These are phyloP conservation scores for Fusarium nisikadoi DNA, from an alignment of 2,329 filamentous ascomycete species.

Conservation along the genomic window DNA sequence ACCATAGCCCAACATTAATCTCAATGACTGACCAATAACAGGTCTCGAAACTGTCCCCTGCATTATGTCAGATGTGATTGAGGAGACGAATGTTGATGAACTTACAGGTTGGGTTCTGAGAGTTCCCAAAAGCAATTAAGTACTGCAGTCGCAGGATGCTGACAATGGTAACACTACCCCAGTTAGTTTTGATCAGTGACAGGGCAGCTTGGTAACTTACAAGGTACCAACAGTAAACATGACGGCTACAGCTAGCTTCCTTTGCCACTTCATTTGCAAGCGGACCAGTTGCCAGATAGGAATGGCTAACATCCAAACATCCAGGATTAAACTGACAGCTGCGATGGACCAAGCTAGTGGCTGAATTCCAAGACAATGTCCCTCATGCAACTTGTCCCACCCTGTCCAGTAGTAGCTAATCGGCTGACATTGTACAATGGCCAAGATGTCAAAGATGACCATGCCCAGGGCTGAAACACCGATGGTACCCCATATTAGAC, in stretches of 20 bases:
- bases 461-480: background rate
- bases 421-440: slow-evolving; percentile 5
- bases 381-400: slow-evolving; percentile 6
- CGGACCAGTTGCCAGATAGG: background rate
- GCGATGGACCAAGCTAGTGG: slow-evolving; percentile 22
- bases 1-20: background rate
- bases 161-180: background rate
- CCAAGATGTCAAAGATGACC: background rate
- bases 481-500: slow-evolving; percentile 14
- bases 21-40: slow-evolving; percentile 5
- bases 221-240: slow-evolving; percentile 16
- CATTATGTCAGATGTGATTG: background rate
- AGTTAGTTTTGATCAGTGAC: too few relatives aligned
- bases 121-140: slow-evolving; percentile 3
- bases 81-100: fast-evolving
- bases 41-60: slow-evolving; percentile 3
- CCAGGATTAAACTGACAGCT: background rate
- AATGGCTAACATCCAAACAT: slow-evolving; percentile 2
- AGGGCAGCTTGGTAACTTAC: background rate
- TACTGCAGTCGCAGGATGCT: slow-evolving; percentile 11
- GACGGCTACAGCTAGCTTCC: background rate
- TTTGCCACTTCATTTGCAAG: slow-evolving; percentile 7
- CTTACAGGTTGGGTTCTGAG: slow-evolving; percentile 18
- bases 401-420: slow-evolving; percentile 18
- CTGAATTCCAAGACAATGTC: slow-evolving; percentile 11